These are phyloP conservation scores for Salisapilia sapeloensis DNA, from an alignment of 352 stramenopile species.

Conservation along the genomic window DNA sequence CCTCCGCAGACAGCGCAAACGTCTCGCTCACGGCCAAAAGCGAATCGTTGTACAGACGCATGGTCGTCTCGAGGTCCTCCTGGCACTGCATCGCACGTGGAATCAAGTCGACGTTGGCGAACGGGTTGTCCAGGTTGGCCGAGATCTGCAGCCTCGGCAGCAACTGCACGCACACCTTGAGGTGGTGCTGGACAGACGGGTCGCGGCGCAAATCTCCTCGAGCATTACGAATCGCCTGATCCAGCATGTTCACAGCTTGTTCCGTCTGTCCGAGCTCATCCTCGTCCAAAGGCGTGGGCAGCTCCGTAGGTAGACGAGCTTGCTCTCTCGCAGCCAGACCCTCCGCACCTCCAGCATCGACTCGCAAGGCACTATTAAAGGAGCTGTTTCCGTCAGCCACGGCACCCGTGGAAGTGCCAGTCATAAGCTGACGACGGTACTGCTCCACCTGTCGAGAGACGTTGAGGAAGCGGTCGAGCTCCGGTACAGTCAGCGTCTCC, in stretches of 20 bases:
- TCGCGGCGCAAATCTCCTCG: slow-evolving; percentile 68
- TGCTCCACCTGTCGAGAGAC: slow-evolving; percentile 76
- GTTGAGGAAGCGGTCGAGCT: slow-evolving; percentile 78
- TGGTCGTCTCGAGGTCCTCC: slow-evolving; percentile 73
- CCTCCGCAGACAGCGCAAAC: slow-evolving; percentile 64
- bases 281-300: slow-evolving; percentile 72
- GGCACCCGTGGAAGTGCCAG: slow-evolving; percentile 8
- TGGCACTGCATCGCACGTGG: slow-evolving; percentile 79
- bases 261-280: slow-evolving; percentile 77
- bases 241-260: slow-evolving; percentile 57
- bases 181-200: slow-evolving; percentile 62
- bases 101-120: slow-evolving; percentile 77
- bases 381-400: slow-evolving; percentile 5
- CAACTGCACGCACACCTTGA: slow-evolving; percentile 78
- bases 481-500: slow-evolving; percentile 61
- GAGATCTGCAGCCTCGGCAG: slow-evolving; percentile 74
- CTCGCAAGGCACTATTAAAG: slow-evolving; percentile 27
- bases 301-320: slow-evolving; percentile 56
- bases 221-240: slow-evolving; percentile 62
- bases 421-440: slow-evolving; percentile 49
- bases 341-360: slow-evolving; percentile 54
- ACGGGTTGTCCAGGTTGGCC: slow-evolving; percentile 80
- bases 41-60: slow-evolving; percentile 82
- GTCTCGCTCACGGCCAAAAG: slow-evolving; percentile 74
- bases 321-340: slow-evolving; percentile 64